phyloP scores from a whole-genome alignment of 495 filamentous ascomycete species.

The Penicillium waksmanii region DNA sequence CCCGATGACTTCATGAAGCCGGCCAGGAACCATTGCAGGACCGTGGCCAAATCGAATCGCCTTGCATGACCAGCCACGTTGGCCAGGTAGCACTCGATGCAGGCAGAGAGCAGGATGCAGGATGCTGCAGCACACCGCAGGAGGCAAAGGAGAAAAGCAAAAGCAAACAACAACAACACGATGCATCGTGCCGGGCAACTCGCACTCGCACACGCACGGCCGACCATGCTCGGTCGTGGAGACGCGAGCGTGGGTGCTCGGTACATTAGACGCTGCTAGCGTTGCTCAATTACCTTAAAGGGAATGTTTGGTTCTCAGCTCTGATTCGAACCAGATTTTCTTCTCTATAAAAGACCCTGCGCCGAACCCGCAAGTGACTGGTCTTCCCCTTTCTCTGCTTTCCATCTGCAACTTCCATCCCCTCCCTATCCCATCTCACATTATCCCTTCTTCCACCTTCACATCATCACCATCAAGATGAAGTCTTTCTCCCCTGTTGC shows the following conservation, averaged over 20 bases:
- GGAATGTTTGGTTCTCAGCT: conserved; percentile 23
- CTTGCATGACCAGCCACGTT: conserved; percentile 22
- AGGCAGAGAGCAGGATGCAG: conserved; percentile 5
- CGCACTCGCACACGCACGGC: conserved; percentile 7
- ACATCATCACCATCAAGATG: conserved; percentile 33
- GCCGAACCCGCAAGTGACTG: conserved; percentile 6
- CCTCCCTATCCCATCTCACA: not conserved
- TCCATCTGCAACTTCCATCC: conserved; percentile 3
- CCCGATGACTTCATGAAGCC: conserved; percentile 14
- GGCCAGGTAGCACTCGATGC: conserved; percentile 20
- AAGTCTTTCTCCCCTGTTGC: conserved; percentile 42
- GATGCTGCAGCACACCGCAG: not conserved
- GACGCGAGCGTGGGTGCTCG: conserved; percentile 2
- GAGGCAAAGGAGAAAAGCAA: not conserved
- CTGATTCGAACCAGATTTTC: not conserved
- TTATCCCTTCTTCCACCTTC: not conserved
- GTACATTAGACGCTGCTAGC: conserved; percentile 4
- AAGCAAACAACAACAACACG: conserved; percentile 7
- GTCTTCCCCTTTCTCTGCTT: conserved; percentile 3
- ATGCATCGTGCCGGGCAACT: conserved; percentile 5
- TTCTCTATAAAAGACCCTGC: conserved; percentile 22
- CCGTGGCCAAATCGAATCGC: not conserved
- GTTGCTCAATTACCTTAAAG: conserved; percentile 12
- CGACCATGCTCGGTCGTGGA: conserved; percentile 10
- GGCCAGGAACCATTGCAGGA: conserved; percentile 21